Percentiles rank a stretch among this genome's conserved stretches.
Evolutionary conservation across 2,329 filamentous ascomycete genomes (phyloP).

Genomic region (Paramyrothecium sp.): DNA sequence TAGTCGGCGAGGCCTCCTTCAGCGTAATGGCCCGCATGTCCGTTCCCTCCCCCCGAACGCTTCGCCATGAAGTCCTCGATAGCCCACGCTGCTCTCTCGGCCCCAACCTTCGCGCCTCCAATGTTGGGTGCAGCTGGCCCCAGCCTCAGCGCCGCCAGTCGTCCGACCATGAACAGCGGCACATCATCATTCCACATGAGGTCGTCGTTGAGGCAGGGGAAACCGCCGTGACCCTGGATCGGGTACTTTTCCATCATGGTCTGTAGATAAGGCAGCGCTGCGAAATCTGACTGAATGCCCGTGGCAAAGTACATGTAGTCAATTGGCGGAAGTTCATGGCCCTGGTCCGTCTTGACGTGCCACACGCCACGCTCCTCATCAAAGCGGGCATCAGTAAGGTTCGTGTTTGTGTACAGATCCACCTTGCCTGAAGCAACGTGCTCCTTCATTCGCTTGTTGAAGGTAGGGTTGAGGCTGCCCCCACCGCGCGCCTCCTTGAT

Average conservation of each 20-base stretch:
- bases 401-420: constrained; percentile 56
- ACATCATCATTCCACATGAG: constrained; percentile 73
- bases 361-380: constrained; percentile 33
- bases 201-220: constrained; percentile 74
- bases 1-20: constrained; percentile 20
- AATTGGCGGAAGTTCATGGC: constrained; percentile 51
- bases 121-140: constrained; percentile 74
- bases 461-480: constrained; percentile 72
- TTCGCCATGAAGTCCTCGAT: constrained; percentile 53
- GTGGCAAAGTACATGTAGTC: constrained; percentile 78
- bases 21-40: constrained; percentile 3
- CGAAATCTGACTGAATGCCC: constrained; percentile 64
- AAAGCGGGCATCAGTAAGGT: constrained; percentile 50
- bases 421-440: constrained; percentile 53
- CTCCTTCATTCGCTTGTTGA: constrained; percentile 63
- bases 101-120: constrained; percentile 69
- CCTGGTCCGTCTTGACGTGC: constrained; percentile 48
- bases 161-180: constrained; percentile 69
- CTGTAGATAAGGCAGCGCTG: constrained; percentile 58
- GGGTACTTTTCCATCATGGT: constrained; percentile 59
- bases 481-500: constrained; percentile 66
- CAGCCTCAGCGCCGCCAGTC: constrained; percentile 64
- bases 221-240: constrained; percentile 59
- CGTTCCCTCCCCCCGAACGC: constrained; percentile 10
- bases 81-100: constrained; percentile 71